A percentile compares a stretch with the other conserved stretches of the same genome.
These are phyloP conservation scores for Vitis cinerea DNA, from an alignment of 164 flowering plant species.

Conservation along the genomic window DNA sequence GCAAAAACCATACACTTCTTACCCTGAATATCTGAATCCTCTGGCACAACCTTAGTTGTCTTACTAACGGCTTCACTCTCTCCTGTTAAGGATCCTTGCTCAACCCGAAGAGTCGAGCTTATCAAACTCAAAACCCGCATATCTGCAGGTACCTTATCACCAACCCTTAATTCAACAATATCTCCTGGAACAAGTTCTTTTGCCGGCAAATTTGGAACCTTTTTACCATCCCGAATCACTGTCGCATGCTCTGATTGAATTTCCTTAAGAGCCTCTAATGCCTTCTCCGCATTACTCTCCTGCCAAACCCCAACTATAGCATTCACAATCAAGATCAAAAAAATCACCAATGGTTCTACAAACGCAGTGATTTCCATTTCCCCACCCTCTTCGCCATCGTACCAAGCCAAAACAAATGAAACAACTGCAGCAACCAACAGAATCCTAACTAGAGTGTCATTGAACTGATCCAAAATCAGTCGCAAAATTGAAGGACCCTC, in stretches of 20 bases:
- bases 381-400: constrained; percentile 51
- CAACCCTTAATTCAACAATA: constrained; percentile 48
- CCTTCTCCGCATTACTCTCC: constrained; percentile 63
- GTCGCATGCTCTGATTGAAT: constrained; percentile 50
- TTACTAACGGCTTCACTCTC: constrained; percentile 61
- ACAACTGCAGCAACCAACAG: constrained; percentile 46
- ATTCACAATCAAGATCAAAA: constrained; percentile 53
- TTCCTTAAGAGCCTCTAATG: constrained; percentile 58
- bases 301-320: constrained; percentile 66
- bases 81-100: constrained; percentile 62
- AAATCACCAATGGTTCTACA: constrained; percentile 61
- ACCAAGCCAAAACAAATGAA: constrained; percentile 54
- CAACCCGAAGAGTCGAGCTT: constrained; percentile 52
- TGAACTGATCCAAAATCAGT: constrained; percentile 50
- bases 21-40: constrained; percentile 53
- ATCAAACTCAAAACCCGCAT: constrained; percentile 46
- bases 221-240: constrained; percentile 36
- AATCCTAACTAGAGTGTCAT: constrained; percentile 51
- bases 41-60: constrained; percentile 35
- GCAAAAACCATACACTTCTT: constrained; percentile 57
- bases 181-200: constrained; percentile 59
- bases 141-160: constrained; percentile 60
- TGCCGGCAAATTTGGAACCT: constrained; percentile 36
- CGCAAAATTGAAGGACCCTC: constrained; percentile 47
- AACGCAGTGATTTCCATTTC: constrained; percentile 53